Evolutionary conservation across 257 asterid genomes (phyloP).

Genomic region (Solanum habrochaites): DNA sequence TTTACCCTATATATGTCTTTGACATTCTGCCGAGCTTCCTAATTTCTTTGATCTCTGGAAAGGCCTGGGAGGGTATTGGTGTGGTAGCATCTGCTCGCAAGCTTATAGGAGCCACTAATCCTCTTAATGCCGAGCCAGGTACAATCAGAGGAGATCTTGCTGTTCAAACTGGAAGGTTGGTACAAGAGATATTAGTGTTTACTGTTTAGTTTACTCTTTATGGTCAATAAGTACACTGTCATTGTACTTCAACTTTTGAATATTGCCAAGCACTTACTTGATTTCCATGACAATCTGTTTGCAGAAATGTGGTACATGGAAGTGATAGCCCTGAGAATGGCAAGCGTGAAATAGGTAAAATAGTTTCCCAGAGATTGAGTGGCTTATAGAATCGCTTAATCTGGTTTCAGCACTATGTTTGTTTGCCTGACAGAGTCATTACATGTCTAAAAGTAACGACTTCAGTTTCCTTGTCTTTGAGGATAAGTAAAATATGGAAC

Average conservation of each 20-base stretch:
- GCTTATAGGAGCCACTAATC: conserved; percentile 88
- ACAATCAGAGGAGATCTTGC: conserved; percentile 96
- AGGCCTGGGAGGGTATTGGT: conserved; percentile 97
- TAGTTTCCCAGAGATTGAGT: not conserved
- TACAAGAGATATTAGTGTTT: not conserved
- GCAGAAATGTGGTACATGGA: conserved; percentile 96
- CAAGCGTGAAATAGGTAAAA: conserved; percentile 69
- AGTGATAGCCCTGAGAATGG: conserved; percentile 95
- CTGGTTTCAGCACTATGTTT: not conserved
- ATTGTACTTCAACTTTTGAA: not conserved
- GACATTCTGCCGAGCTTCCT: not conserved
- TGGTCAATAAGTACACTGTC: not conserved
- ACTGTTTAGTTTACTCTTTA: not conserved
- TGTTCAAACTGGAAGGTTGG: conserved; percentile 91
- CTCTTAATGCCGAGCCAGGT: conserved; percentile 94
- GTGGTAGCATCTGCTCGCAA: conserved; percentile 93
- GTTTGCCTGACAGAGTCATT: not conserved
- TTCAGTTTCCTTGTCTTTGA: not conserved
- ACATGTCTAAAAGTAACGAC: not conserved
- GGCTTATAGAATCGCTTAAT: not conserved
- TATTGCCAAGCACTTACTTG: not conserved
- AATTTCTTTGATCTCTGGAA: not conserved
- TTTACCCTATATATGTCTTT: not conserved
- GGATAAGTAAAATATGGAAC: not conserved
- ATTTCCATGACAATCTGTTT: not conserved